phyloP scores from a whole-genome alignment of 1,139 yeast species.

The Pichiaceae sp. region DNA sequence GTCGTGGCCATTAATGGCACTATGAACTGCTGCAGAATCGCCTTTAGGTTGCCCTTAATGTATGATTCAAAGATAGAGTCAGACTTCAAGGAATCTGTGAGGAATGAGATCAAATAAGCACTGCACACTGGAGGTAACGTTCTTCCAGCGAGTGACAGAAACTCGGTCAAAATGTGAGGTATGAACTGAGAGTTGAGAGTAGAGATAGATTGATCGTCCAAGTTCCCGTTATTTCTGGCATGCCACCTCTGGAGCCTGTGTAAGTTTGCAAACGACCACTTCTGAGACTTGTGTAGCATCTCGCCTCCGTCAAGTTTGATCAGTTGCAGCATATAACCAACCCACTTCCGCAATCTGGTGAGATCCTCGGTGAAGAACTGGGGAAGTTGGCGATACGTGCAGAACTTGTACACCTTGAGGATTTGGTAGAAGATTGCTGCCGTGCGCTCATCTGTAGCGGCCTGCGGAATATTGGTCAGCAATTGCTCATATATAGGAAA shows the following conservation, averaged over 20 bases:
- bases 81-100: slow-evolving; percentile 51
- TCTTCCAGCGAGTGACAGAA: slow-evolving; percentile 47
- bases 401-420: slow-evolving; percentile 56
- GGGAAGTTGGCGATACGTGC: slow-evolving; percentile 51
- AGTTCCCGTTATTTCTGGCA: slow-evolving; percentile 30
- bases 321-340: slow-evolving; percentile 3
- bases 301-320: slow-evolving; percentile 25
- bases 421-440: slow-evolving; percentile 41
- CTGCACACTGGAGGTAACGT: slow-evolving; percentile 33
- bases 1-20: slow-evolving; percentile 56
- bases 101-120: slow-evolving; percentile 54
- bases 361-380: slow-evolving; percentile 39
- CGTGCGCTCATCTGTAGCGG: slow-evolving; percentile 1
- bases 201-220: slow-evolving; percentile 17
- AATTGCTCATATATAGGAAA: slow-evolving; percentile 5
- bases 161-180: slow-evolving; percentile 52
- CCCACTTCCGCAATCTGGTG: slow-evolving; percentile 53
- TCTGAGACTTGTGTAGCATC: slow-evolving; percentile 48
- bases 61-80: slow-evolving; percentile 42
- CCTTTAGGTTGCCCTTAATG: slow-evolving; percentile 48
- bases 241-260: slow-evolving; percentile 51
- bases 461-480: slow-evolving; percentile 4
- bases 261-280: slow-evolving; percentile 69
- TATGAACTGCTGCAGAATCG: slow-evolving; percentile 49
- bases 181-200: slow-evolving; percentile 45